Evolutionary conservation across 1,284 basidiomycete species (phyloP).

Genomic region (Fistulina hepatica): DNA sequence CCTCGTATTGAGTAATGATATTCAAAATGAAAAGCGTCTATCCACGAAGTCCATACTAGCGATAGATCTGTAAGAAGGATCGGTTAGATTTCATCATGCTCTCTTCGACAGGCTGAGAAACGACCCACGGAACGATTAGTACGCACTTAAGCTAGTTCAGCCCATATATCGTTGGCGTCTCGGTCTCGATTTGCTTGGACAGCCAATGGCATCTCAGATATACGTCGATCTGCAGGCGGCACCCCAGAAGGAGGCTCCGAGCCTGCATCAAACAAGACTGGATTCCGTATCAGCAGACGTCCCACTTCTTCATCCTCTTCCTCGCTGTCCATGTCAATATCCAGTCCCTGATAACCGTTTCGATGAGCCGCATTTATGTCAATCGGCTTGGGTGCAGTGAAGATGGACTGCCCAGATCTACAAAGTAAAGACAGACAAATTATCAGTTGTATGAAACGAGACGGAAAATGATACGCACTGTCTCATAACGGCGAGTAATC

Average conservation of each 20-base stretch:
- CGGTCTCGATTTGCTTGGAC: constrained; percentile 42
- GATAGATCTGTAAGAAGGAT: too few species aligned
- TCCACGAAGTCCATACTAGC: too few species aligned
- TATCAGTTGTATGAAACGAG: neutral
- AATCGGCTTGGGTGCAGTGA: constrained; percentile 84
- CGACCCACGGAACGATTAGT: too few species aligned
- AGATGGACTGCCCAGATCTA: constrained; percentile 90
- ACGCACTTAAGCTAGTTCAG: constrained; percentile 56
- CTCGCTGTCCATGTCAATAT: constrained; percentile 62
- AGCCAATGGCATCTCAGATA: constrained; percentile 38
- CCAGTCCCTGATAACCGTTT: constrained; percentile 52
- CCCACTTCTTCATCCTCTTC: constrained; percentile 48
- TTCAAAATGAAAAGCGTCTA: too few species aligned
- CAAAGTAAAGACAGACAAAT: constrained; percentile 3
- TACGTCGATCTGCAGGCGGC: constrained; percentile 27
- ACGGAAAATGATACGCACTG: constrained; percentile 45
- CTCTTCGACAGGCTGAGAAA: too few species aligned
- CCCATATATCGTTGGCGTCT: constrained; percentile 64
- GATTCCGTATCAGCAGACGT: constrained; percentile 42
- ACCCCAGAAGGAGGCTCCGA: constrained; percentile 28
- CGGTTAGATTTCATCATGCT: too few species aligned
- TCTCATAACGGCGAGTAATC: constrained; percentile 81
- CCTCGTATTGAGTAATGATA: too few species aligned
- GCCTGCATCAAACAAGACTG: constrained; percentile 46
- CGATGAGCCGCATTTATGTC: constrained; percentile 69